Evolutionary conservation across 805 yeast genomes (phyloP).

Genomic region (Teunomyces gatunensis): DNA sequence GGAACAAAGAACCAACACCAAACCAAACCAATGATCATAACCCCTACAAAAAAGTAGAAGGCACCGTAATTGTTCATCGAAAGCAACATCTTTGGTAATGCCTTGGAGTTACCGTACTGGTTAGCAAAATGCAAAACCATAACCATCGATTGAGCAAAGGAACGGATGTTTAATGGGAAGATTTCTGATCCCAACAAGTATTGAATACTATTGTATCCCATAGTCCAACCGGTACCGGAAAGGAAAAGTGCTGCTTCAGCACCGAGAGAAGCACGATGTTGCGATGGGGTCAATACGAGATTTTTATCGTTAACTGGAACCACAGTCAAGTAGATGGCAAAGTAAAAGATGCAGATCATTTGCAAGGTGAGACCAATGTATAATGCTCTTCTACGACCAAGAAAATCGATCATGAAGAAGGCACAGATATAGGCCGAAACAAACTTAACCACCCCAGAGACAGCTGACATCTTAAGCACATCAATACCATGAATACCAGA

Average conservation of each 20-base stretch:
- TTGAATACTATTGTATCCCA: constrained; percentile 24
- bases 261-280: constrained; percentile 15
- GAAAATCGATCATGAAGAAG: constrained; percentile 22
- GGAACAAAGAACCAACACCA: constrained; percentile 28
- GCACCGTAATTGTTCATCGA: constrained; percentile 21
- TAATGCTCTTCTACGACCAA: constrained; percentile 21
- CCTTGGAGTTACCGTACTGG: constrained; percentile 27
- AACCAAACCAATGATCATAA: constrained; percentile 15
- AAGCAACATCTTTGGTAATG: constrained; percentile 23
- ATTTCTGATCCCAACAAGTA: constrained; percentile 25
- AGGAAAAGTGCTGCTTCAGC: constrained; percentile 24
- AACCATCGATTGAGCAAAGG: constrained; percentile 21
- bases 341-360: constrained; percentile 15
- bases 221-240: constrained; percentile 24
- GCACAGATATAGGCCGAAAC: constrained; percentile 20
- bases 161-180: constrained; percentile 23
- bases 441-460: constrained; percentile 24
- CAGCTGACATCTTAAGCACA: constrained; percentile 21
- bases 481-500: constrained; percentile 20
- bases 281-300: constrained; percentile 12
- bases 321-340: constrained; percentile 20
- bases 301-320: constrained; percentile 18
- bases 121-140: constrained; percentile 27
- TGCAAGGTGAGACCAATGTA: constrained; percentile 22
- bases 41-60: constrained; percentile 21